These are phyloP conservation scores for Benincasa hispida DNA, from an alignment of 306 rosid species.

Conservation along the genomic window DNA sequence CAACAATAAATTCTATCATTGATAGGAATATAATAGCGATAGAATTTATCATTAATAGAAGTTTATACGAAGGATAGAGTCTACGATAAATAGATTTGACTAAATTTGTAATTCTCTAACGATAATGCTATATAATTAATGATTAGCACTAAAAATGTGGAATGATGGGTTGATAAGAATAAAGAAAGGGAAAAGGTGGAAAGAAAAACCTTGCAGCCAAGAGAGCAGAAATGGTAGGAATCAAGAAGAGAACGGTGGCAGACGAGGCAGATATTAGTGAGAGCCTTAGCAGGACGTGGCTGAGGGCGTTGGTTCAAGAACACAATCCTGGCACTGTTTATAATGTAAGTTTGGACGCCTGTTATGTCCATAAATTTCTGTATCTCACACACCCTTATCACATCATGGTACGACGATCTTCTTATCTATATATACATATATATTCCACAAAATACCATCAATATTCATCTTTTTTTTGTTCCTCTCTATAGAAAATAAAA, in stretches of 20 bases:
- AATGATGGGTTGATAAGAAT: too few species aligned
- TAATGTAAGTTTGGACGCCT: slow-evolving; percentile 48
- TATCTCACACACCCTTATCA: slow-evolving; percentile 55
- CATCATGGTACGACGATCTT: slow-evolving; percentile 72
- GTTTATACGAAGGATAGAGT: too few species aligned
- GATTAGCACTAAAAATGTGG: too few species aligned
- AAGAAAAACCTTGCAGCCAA: slow-evolving; percentile 49
- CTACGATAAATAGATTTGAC: too few species aligned
- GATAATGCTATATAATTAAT: too few species aligned
- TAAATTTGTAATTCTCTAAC: too few species aligned
- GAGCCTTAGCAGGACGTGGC: slow-evolving; percentile 52
- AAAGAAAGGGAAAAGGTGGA: background rate
- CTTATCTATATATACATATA: slow-evolving; percentile 29
- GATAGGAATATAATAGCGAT: too few species aligned
- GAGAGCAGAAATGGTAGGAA: slow-evolving; percentile 55
- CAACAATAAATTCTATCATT: too few species aligned
- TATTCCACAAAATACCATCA: too few species aligned
- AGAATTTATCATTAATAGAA: too few species aligned
- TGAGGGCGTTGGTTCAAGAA: slow-evolving; percentile 65
- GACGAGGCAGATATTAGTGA: slow-evolving; percentile 47
- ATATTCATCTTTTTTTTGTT: too few species aligned
- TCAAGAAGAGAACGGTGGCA: slow-evolving; percentile 50
- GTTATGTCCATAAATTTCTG: slow-evolving; percentile 53
- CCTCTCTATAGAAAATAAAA: too few species aligned
- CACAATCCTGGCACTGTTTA: slow-evolving; percentile 61